phyloP scores from a whole-genome alignment of 164 flowering plant species.

The Nymphaea thermarum region DNA sequence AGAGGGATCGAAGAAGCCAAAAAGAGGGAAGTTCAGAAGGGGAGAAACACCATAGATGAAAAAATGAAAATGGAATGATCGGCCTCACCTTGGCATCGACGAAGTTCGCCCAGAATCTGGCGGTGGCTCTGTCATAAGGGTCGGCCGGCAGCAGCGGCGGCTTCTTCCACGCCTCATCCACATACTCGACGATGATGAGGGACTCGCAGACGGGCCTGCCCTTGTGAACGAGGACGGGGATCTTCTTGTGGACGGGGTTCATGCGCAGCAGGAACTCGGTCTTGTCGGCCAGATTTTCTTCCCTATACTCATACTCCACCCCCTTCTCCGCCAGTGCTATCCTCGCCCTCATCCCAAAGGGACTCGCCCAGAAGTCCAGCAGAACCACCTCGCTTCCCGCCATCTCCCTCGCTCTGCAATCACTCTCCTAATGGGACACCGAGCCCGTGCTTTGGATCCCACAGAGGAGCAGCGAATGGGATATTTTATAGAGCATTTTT shows the following conservation, averaged over 20 bases:
- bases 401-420: constrained; percentile 6
- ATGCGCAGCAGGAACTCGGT: constrained; percentile 37
- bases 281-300: constrained; percentile 21
- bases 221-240: constrained; percentile 4
- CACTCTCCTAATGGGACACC: no score
- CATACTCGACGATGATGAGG: constrained; percentile 5
- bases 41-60: not conserved
- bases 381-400: constrained; percentile 12
- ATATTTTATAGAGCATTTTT: no score
- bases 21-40: not conserved
- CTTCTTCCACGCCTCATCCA: constrained; percentile 7
- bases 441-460: no score
- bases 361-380: constrained; percentile 15
- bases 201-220: constrained; percentile 4
- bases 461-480: no score
- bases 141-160: constrained; percentile 2
- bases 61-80: not conserved
- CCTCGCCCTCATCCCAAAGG: constrained; percentile 25
- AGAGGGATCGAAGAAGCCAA: not conserved
- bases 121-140: constrained; percentile 4
- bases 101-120: constrained; percentile 8
- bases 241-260: constrained; percentile 38
- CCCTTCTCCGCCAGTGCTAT: constrained; percentile 24
- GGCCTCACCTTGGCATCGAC: constrained; percentile 3
- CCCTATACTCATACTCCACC: constrained; percentile 18